Evolutionary conservation across 495 filamentous ascomycete genomes (phyloP).

Genomic region (Xylona heveae): DNA sequence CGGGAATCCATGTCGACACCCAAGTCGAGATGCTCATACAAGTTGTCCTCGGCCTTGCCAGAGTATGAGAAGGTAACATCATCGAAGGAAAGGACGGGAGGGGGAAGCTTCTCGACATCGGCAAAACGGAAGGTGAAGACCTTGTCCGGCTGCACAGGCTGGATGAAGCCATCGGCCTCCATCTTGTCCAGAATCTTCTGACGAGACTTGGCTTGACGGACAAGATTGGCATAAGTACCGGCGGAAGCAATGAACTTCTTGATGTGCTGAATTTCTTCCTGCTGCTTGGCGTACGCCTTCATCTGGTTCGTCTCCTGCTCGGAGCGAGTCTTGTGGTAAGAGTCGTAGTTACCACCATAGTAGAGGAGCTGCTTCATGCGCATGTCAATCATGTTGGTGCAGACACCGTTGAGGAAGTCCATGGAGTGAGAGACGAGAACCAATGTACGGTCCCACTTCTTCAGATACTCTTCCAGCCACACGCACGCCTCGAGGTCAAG

Average conservation of each 20-base stretch:
- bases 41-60: constrained; percentile 66
- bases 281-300: constrained; percentile 97
- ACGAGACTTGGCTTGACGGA: constrained; percentile 92
- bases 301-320: constrained; percentile 96
- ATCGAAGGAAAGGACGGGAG: constrained; percentile 90
- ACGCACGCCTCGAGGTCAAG: constrained; percentile 99
- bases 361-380: constrained; percentile 73
- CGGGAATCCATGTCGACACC: constrained; percentile 99
- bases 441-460: constrained; percentile 98
- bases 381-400: constrained; percentile 98
- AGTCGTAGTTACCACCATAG: constrained; percentile 99
- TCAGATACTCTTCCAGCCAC: constrained; percentile 98
- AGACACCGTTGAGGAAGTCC: constrained; percentile 99
- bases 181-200: constrained; percentile 99
- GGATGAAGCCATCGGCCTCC: constrained; percentile 97
- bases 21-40: constrained; percentile 91
- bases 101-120: constrained; percentile 93
- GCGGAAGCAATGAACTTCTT: constrained; percentile 99
- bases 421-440: constrained; percentile 91
- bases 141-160: constrained; percentile 64
- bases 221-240: constrained; percentile 98
- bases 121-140: constrained; percentile 98
- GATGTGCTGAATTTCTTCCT: constrained; percentile 98
- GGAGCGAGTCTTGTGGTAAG: constrained; percentile 81
- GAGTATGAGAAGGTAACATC: constrained; percentile 96